Percentiles rank a stretch among this genome's conserved stretches.
These are phyloP conservation scores for Candida sithepensis DNA, from an alignment of 805 yeast species.

Conservation along the genomic window DNA sequence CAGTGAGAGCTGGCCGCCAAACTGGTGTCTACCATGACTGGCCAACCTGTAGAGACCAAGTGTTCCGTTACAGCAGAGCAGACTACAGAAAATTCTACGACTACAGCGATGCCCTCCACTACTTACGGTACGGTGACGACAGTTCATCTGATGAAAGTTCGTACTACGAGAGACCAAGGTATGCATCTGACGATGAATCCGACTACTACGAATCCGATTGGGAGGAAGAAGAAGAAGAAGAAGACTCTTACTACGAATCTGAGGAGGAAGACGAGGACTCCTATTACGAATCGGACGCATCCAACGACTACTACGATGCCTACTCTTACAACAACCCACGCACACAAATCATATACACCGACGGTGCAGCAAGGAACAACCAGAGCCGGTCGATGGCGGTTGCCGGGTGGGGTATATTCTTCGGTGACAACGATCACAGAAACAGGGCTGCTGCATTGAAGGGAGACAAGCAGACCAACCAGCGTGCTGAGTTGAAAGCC, in stretches of 20 bases:
- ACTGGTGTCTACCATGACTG: constrained; percentile 60
- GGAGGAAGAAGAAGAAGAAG: not conserved
- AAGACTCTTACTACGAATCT: not conserved
- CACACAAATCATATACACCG: constrained; percentile 50
- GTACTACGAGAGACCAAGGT: not conserved
- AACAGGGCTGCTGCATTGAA: constrained; percentile 52
- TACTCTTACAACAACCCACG: not conserved
- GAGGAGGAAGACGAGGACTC: not conserved
- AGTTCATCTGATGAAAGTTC: not conserved
- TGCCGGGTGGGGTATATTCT: constrained; percentile 78
- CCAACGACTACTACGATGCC: not conserved
- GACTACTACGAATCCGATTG: not conserved
- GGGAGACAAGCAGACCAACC: constrained; percentile 60
- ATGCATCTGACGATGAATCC: not conserved
- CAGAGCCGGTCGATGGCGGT: constrained; percentile 37
- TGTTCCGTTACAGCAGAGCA: constrained; percentile 55
- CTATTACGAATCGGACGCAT: not conserved
- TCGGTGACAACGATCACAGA: constrained; percentile 49
- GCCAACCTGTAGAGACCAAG: constrained; percentile 52
- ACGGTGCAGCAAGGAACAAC: constrained; percentile 71
- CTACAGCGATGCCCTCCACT: constrained; percentile 45
- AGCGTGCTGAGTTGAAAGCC: constrained; percentile 76
- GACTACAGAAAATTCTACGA: constrained; percentile 52
- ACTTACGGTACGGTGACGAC: constrained; percentile 19
- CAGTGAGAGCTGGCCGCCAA: constrained; percentile 50